Conservation (phyloP, 352 stramenopile genomes). For the Globisporangium perplexum region DNA sequence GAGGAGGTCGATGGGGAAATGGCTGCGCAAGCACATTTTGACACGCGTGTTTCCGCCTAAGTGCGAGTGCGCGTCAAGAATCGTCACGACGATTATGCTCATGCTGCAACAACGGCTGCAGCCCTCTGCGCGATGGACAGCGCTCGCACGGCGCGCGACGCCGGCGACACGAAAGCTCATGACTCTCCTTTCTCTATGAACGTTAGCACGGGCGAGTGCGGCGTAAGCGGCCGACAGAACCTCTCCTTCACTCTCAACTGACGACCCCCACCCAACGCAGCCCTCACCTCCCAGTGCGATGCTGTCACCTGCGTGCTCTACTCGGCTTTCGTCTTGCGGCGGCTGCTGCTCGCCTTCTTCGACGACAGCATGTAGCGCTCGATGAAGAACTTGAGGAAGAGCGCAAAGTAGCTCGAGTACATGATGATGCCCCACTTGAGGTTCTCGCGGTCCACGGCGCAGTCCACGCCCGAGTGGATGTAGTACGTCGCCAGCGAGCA, state of each 20-base stretch:
- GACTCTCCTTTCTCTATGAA: neutral
- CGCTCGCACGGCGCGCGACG: no score
- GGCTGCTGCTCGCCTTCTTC: slow-evolving; percentile 17
- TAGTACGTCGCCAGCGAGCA: slow-evolving; percentile 76
- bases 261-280: no score
- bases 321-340: slow-evolving; percentile 28
- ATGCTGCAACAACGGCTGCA: no score
- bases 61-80: no score
- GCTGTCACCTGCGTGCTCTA: slow-evolving; percentile 1
- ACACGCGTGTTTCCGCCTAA: no score
- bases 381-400: slow-evolving; percentile 92
- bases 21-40: neutral
- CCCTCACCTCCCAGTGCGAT: slow-evolving; percentile 4
- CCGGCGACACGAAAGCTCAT: neutral
- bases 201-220: neutral
- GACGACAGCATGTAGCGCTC: slow-evolving; percentile 74
- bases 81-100: no score
- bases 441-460: slow-evolving; percentile 79
- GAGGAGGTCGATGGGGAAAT: neutral
- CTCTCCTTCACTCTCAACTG: no score
- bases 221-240: neutral
- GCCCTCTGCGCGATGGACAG: no score
- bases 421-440: slow-evolving; percentile 90
- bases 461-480: slow-evolving; percentile 57
- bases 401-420: slow-evolving; percentile 93